A percentile compares a stretch with the other conserved stretches of the same genome.
These are phyloP conservation scores for Rhodocollybia butyracea DNA, from an alignment of 768 basidiomycete species.

Conservation along the genomic window DNA sequence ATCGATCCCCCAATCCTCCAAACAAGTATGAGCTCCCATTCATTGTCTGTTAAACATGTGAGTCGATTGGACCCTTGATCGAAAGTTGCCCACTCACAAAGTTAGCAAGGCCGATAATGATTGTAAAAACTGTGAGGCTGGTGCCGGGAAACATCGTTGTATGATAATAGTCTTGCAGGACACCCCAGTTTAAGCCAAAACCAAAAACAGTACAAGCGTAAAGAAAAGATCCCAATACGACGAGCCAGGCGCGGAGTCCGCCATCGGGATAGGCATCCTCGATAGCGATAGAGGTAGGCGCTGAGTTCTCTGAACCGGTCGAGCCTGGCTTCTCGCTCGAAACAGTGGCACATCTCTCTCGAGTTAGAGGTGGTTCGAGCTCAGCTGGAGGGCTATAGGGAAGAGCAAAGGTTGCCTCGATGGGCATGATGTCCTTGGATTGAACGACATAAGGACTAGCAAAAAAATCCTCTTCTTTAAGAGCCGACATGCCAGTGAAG, in stretches of 20 bases:
- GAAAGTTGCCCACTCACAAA: not conserved
- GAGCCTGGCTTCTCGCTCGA: not conserved
- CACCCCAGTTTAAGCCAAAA: slow-evolving; percentile 25
- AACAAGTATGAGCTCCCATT: slow-evolving; percentile 21
- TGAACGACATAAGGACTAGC: slow-evolving; percentile 3
- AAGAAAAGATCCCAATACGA: slow-evolving; percentile 28
- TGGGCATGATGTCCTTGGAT: slow-evolving; percentile 5
- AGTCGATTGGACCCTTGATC: no score
- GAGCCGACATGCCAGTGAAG: no score
- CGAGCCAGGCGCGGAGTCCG: slow-evolving; percentile 25
- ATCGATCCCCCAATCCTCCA: slow-evolving; percentile 28
- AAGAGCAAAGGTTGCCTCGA: slow-evolving; percentile 1
- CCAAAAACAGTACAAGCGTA: slow-evolving; percentile 24
- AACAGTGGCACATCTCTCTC: not conserved
- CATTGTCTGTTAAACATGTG: no score
- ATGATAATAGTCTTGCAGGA: slow-evolving; percentile 29
- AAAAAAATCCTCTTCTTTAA: no score
- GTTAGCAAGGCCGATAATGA: not conserved
- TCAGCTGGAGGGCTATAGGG: not conserved
- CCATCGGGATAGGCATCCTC: slow-evolving; percentile 26
- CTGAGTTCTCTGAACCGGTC: slow-evolving; percentile 4
- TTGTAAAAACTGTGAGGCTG: not conserved
- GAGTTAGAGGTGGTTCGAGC: not conserved
- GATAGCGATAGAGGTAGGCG: not conserved
- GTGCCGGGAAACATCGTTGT: slow-evolving; percentile 14